Evolutionary conservation across 2,329 filamentous ascomycete species (phyloP), one percentile per base, ranked within the genome.

Genomic region (Colletotrichum abscissum): DNA sequence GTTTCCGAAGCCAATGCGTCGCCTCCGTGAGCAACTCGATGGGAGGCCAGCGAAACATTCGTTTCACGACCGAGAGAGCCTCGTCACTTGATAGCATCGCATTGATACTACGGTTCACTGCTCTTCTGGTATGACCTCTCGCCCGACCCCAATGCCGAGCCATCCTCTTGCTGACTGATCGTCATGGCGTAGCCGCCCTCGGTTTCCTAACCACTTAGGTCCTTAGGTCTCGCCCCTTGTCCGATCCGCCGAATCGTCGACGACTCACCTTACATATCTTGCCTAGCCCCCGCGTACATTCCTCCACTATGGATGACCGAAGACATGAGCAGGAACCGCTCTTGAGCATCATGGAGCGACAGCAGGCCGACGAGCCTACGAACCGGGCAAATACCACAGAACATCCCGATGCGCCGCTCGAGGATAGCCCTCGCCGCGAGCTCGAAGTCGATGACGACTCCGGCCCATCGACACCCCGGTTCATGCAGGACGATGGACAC

Each of bases 401-500:
- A 30, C 84, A 86, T 76, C 82, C 84, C 49, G 84, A 87, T 79
- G 83, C 83, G 62, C 85, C 85, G n/a, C 79, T 86, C 67, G 79
- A 79, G 57, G 78, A 72, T 24, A 77, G 78, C 66, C 78, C 78
- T 58, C 80, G 78, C 24, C 82, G 89, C 76, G 85, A 88, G 75
- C 81, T 90, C 76, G 86, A 86, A 73, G 80, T 84, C 63, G 84
- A 82, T 66, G 80, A 85, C 70, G 82, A 84, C 75, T 80, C 80
- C 63, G 79, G 79, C 46, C 81, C 85, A 46, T 86, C 88, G 8
- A 89, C 88, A n/a, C 90, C 90, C 69, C 88, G 89, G 71, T 91
- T 92, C 78, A 81, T 91, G 74, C 88, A 91, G 78, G 88, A 91
- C 67, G 85, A 90, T 75, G 76, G 79, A 49, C 73, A 82, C 3